Evolutionary conservation across 768 basidiomycete species (phyloP).

Genomic region (Suillus fuscotomentosus): DNA sequence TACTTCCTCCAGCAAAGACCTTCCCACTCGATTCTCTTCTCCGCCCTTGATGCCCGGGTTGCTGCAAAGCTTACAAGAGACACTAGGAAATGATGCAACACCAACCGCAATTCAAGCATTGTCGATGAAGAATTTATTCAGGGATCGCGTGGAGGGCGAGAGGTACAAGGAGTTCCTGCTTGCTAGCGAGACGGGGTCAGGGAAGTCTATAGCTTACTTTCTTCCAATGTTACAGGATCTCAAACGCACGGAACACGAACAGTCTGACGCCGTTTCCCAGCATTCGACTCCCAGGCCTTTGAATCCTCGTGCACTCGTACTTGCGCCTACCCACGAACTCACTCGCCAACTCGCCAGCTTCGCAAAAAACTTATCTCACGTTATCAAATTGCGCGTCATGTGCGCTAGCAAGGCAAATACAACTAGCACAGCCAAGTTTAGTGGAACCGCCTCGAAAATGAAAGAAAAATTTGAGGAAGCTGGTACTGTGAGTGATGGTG

Average conservation of each 20-base stretch:
- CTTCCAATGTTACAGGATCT: constrained; percentile 79
- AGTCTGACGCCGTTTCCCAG: constrained; percentile 3
- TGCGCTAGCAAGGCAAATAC: constrained; percentile 67
- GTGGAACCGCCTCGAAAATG: constrained; percentile 52
- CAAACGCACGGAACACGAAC: constrained; percentile 58
- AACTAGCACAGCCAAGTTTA: constrained; percentile 19
- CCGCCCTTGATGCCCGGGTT: constrained; percentile 72
- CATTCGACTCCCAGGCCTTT: constrained; percentile 30
- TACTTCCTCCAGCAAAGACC: constrained; percentile 19
- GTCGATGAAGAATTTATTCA: constrained; percentile 63
- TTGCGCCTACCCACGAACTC: constrained; percentile 90
- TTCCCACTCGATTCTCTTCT: constrained; percentile 52
- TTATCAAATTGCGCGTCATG: constrained; percentile 71
- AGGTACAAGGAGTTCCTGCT: constrained; percentile 54
- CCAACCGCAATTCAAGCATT: constrained; percentile 84
- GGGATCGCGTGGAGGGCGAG: constrained; percentile 14
- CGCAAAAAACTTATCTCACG: constrained; percentile 73
- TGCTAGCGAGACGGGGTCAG: constrained; percentile 88
- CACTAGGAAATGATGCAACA: constrained; percentile 51
- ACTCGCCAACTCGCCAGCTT: constrained; percentile 74
- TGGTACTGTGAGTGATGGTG: constrained; percentile 19
- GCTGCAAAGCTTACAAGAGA: constrained; percentile 51
- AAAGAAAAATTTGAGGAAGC: constrained; percentile 25
- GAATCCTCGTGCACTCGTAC: constrained; percentile 74
- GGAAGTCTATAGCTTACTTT: constrained; percentile 89